These are phyloP conservation scores for Stachybotrys elegans DNA, from an alignment of 2,329 filamentous ascomycete genomes.

Conservation along the genomic window DNA sequence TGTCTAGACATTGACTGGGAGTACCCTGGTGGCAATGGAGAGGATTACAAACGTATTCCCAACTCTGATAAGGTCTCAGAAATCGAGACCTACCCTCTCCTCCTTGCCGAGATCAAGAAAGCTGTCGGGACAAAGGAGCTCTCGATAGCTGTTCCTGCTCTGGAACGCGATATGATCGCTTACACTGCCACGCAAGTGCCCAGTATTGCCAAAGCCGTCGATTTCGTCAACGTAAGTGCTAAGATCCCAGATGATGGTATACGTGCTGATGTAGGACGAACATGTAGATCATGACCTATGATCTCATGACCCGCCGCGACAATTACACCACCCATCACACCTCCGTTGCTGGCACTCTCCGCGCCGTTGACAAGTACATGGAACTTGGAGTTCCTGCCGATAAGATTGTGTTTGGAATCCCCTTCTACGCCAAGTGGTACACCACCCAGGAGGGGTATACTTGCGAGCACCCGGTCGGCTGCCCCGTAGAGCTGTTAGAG, in stretches of 20 bases:
- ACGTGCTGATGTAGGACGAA: not conserved
- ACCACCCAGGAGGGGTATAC: constrained; percentile 40
- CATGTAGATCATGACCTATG: constrained; percentile 59
- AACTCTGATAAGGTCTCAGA: constrained; percentile 56
- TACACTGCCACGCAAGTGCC: constrained; percentile 53
- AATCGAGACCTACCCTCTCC: constrained; percentile 55
- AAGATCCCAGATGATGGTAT: accelerated
- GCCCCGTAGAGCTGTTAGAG: constrained; percentile 55
- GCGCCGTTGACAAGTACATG: constrained; percentile 55
- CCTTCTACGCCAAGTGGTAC: constrained; percentile 68
- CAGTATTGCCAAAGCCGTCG: constrained; percentile 53
- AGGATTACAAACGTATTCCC: constrained; percentile 59
- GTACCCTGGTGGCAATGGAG: constrained; percentile 57
- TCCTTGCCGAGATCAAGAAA: constrained; percentile 53
- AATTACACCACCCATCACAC: constrained; percentile 60
- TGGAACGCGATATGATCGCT: constrained; percentile 62
- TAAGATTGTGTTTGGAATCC: constrained; percentile 62
- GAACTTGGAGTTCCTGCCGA: constrained; percentile 46
- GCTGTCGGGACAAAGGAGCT: constrained; percentile 57
- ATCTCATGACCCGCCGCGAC: constrained; percentile 70
- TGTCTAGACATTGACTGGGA: constrained; percentile 62
- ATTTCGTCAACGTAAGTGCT: constrained; percentile 53
- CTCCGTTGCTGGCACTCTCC: constrained; percentile 48
- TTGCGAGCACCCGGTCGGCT: constrained; percentile 49
- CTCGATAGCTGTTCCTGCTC: constrained; percentile 62